Base-by-base conservation (phyloP, 352 stramenopile species). In the Phytophthora macrochlamydospora region DNA sequence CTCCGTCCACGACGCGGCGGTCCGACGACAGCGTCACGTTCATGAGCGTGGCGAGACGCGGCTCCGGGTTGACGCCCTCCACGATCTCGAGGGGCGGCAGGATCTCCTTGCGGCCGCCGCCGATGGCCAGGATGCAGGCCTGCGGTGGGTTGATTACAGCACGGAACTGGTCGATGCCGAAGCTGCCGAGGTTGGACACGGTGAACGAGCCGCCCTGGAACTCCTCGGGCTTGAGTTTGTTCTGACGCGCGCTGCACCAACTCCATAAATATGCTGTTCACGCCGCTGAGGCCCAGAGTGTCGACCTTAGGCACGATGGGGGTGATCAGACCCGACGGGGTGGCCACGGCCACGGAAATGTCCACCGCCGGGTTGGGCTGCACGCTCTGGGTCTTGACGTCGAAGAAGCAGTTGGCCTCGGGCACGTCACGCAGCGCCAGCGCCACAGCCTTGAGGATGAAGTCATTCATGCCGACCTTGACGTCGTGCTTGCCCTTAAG, bases 191-290 rank as follows among this genome's bases (percentile, higher is more conserved):
- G 81, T 99, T 99, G 38, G 87, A 98, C 61, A 99, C 92, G n/a
- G 96, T 99, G 85, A 99, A 99, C 33, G 94, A 98, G 52, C 97
- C 98, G 56, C 97, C 97, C 80, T 99, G 94, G 83, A 99, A 99
- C 87, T 99, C 98, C 70, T 99, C 95, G 0, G 98, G 98, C 80
- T 98, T 94, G 55, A 99, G 81, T 79, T 99, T 99, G 72, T 97
- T 97, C 51, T 97, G 80, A 32, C 95, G 84, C 53, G 57, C 97
- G 91, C 13, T 71, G 83, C n/a, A 98, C 97, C 56, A 99, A 89
- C 84, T 99, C 97, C 79, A 95, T 97, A 68, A 99, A 97, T 76
- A 97, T 97, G 51, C 74, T 78, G 62, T 96, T 98, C 69, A 99
- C 98, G 59, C 92, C 80, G 42, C 80, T 92, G 13, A 99, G 81